A percentile compares a stretch with the other conserved stretches of the same genome.
phyloP scores from a whole-genome alignment of 495 filamentous ascomycete species.

The Aspergillus kassunensis region DNA sequence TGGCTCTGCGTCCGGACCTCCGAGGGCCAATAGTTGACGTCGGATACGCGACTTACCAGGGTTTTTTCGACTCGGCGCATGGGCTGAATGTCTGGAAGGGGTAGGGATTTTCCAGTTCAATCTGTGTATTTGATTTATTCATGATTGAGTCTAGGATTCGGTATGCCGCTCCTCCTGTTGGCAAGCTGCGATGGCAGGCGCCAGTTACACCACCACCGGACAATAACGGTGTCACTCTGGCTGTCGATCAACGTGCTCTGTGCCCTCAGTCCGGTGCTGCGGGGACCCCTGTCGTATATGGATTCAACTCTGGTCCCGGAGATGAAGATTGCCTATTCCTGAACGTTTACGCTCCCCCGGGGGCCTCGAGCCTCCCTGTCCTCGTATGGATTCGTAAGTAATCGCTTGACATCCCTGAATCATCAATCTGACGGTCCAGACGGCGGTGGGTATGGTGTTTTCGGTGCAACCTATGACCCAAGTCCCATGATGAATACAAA shows the following conservation, averaged over 20 bases:
- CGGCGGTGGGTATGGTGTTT: slow-evolving; percentile 58
- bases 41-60: slow-evolving; percentile 21
- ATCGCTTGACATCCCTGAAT: neutral
- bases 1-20: neutral
- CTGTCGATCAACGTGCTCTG: slow-evolving; percentile 8
- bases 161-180: slow-evolving; percentile 36
- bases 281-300: slow-evolving; percentile 6
- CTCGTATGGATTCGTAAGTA: slow-evolving; percentile 56
- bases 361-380: slow-evolving; percentile 51
- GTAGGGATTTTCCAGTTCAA: neutral
- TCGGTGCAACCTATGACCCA: slow-evolving; percentile 8
- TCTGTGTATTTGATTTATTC: no score
- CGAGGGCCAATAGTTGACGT: slow-evolving; percentile 16
- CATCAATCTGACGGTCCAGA: slow-evolving; percentile 15
- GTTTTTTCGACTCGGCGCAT: slow-evolving; percentile 14
- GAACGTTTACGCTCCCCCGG: slow-evolving; percentile 60
- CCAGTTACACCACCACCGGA: slow-evolving; percentile 23
- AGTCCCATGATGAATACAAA: slow-evolving; percentile 25
- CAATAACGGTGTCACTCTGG: neutral
- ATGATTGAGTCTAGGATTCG: slow-evolving; percentile 31
- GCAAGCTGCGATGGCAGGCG: slow-evolving; percentile 33
- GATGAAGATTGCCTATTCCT: slow-evolving; percentile 67
- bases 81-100: slow-evolving; percentile 24
- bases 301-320: slow-evolving; percentile 8
- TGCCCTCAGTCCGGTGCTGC: slow-evolving; percentile 20